Evolutionary conservation across 1,284 basidiomycete genomes (phyloP).

Genomic region (Paramarasmius palmivorus): DNA sequence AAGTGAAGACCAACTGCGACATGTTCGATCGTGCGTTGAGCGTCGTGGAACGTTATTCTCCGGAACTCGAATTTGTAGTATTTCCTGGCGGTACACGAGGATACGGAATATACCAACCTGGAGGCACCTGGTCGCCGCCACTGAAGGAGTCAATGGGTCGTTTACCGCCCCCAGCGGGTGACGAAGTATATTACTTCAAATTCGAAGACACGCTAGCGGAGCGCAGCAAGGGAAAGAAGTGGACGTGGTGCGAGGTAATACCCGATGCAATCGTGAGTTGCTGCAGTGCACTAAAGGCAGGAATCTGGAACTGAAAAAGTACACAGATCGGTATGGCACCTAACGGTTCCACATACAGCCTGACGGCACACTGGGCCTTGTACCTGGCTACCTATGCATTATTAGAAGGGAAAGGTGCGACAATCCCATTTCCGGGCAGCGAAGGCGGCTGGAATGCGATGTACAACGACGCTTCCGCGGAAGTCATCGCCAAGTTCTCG

Average conservation of each 20-base stretch:
- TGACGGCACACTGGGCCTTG: constrained; percentile 19
- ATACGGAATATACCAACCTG: constrained; percentile 19
- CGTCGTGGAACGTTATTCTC: constrained; percentile 12
- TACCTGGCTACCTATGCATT: constrained; percentile 19
- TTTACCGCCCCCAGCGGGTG: constrained; percentile 9
- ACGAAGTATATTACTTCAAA: constrained; percentile 12
- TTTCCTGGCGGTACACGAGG: constrained; percentile 17
- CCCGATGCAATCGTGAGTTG: constrained; percentile 17
- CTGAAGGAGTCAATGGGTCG: constrained; percentile 17
- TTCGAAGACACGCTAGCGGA: constrained; percentile 13
- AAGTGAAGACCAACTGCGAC: constrained; percentile 15
- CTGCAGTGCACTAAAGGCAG: neutral
- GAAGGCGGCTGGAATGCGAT: constrained; percentile 12
- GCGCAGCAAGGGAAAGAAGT: constrained; percentile 16
- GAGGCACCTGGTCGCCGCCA: constrained; percentile 15
- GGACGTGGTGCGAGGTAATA: constrained; percentile 18
- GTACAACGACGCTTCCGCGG: constrained; percentile 18
- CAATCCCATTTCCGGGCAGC: constrained; percentile 18
- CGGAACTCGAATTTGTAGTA: constrained; percentile 17
- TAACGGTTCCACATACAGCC: constrained; percentile 18
- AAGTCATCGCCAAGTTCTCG: constrained; percentile 16
- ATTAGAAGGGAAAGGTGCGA: constrained; percentile 18
- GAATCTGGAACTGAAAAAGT: too few species aligned
- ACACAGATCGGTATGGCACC: constrained; percentile 17
- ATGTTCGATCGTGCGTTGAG: constrained; percentile 18